Conservation (phyloP, 164 flowering plant genomes). For the Macadamia tetraphylla region DNA sequence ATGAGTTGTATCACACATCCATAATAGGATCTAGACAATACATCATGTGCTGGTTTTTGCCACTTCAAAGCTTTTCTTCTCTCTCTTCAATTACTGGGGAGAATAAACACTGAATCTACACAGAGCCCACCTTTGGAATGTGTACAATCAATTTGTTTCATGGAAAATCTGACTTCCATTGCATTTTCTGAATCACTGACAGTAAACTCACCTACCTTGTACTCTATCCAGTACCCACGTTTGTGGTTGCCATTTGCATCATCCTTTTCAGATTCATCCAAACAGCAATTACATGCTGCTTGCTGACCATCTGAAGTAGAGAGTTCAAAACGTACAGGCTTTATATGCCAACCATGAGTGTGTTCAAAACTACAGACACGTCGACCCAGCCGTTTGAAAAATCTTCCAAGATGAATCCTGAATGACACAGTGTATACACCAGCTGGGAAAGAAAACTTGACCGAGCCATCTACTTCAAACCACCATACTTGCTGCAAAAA, state of each 20-base stretch:
- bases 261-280: slow-evolving; percentile 38
- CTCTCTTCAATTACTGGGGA: slow-evolving; percentile 35
- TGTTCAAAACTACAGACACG: slow-evolving; percentile 43
- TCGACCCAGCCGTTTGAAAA: slow-evolving; percentile 42
- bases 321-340: slow-evolving; percentile 62
- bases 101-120: slow-evolving; percentile 59
- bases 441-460: slow-evolving; percentile 59
- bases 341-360: slow-evolving; percentile 82
- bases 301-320: slow-evolving; percentile 58
- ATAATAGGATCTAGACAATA: slow-evolving; percentile 6
- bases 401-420: slow-evolving; percentile 60
- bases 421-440: slow-evolving; percentile 55
- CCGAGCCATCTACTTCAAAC: slow-evolving; percentile 61
- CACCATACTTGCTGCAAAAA: slow-evolving; percentile 85
- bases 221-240: slow-evolving; percentile 45
- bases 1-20: slow-evolving; percentile 7
- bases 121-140: slow-evolving; percentile 83
- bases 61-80: slow-evolving; percentile 20
- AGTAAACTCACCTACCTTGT: slow-evolving; percentile 59
- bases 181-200: slow-evolving; percentile 24
- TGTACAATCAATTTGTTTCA: slow-evolving; percentile 85
- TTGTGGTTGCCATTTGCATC: slow-evolving; percentile 15
- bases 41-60: background rate
- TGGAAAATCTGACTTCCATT: slow-evolving; percentile 54
- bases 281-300: slow-evolving; percentile 34